Percentiles rank a stretch among this genome's conserved stretches.
phyloP scores from a whole-genome alignment of 2,329 filamentous ascomycete genomes.

The Ceratocystis papillata region DNA sequence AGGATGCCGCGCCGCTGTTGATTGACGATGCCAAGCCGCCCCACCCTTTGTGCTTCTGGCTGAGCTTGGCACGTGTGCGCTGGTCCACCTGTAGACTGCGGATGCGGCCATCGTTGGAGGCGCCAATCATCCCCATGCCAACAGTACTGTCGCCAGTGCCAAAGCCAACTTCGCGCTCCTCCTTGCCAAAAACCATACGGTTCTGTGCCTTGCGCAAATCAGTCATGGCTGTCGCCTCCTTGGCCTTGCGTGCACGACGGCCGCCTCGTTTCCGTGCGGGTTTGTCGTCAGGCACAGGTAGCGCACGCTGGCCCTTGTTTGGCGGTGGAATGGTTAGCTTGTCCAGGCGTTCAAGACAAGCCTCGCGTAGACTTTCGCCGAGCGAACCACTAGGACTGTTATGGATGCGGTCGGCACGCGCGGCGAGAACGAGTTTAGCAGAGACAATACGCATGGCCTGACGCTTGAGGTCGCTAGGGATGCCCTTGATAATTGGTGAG shows the following conservation, averaged over 20 bases:
- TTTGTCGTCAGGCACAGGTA: constrained; percentile 92
- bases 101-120: constrained; percentile 76
- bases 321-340: constrained; percentile 86
- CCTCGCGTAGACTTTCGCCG: constrained; percentile 69
- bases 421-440: constrained; percentile 86
- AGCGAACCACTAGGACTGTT: constrained; percentile 69
- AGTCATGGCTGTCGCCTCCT: constrained; percentile 94
- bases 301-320: constrained; percentile 75
- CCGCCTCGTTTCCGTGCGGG: constrained; percentile 87
- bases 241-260: constrained; percentile 78
- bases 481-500: constrained; percentile 74
- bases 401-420: constrained; percentile 78
- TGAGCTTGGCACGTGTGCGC: constrained; percentile 82
- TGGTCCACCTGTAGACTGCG: constrained; percentile 83
- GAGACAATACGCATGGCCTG: constrained; percentile 93
- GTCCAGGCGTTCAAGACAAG: constrained; percentile 76
- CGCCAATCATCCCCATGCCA: constrained; percentile 91
- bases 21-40: constrained; percentile 73
- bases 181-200: constrained; percentile 87
- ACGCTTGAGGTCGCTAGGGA: constrained; percentile 76
- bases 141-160: constrained; percentile 74
- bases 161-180: constrained; percentile 88
- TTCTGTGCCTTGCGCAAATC: constrained; percentile 94
- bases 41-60: constrained; percentile 94
- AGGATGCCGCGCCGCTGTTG: constrained; percentile 62